Evolutionary conservation across 495 filamentous ascomycete genomes (phyloP), one percentile per base, ranked within the genome.

Genomic region (Venustampulla echinocandica): DNA sequence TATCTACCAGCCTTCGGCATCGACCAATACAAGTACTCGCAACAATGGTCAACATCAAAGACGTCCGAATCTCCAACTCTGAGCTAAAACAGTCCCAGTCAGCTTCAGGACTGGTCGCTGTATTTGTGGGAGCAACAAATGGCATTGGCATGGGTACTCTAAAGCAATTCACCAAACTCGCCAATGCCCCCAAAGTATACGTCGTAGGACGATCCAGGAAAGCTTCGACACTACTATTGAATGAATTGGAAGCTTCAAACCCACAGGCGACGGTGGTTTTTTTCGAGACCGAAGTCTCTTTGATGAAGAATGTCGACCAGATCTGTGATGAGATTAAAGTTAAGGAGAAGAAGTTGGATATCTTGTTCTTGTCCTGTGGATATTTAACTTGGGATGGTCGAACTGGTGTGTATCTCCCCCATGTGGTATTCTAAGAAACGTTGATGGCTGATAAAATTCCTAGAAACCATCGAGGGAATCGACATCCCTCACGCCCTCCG

Each of bases 171-270:
- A 60, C 63, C 1, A 54, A 52, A 6, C 9, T 38, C 18, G 33
- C 50, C 1, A 17, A 35, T 4, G 18, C 22, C n/a, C 46, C 50
- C 4, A 58, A 52, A 19, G 49, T 65, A 9, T 72, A 70, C 46
- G 62, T 72, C 43, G 35, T 70, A n/a, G 68, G 67, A 10, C 61
- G 72, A 19, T 71, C 62, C 44, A 55, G 68, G 46, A 46, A 32
- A 3, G 48, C 53, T 36, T 60, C 61, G 37, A 59, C 51, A n/a
- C 49, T 61, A 21, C 53, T 60, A 27, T 61, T 71, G 19, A 56
- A 65, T 39, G 59, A 66, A 7, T 48, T 43, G 14, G 19, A 46
- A 10, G 19, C 23, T 3, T 44, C 36, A n/a, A 61, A 58, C 38
- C 49, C 49, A 33, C 10, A 50, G 23, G 62, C 38, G 14, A 50